These are phyloP conservation scores for Nannizzia gypsea DNA, from an alignment of 2,329 filamentous ascomycete species.

Conservation along the genomic window DNA sequence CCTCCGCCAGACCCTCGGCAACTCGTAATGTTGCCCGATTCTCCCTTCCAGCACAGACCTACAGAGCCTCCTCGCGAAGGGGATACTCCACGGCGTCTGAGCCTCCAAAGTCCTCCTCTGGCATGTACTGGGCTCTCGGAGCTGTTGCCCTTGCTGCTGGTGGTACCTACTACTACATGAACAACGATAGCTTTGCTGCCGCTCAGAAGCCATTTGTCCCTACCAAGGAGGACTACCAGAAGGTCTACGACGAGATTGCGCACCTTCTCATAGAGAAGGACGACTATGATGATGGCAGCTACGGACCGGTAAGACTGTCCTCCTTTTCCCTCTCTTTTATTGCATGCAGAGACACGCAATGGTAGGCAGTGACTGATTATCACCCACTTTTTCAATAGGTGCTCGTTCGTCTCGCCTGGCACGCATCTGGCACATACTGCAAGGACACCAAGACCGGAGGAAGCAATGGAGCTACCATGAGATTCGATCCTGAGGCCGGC, in stretches of 20 bases:
- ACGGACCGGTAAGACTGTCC: slow-evolving; percentile 69
- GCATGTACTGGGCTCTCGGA: slow-evolving; percentile 48
- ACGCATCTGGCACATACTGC: slow-evolving; percentile 85
- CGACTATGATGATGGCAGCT: slow-evolving; percentile 93
- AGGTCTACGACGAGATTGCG: slow-evolving; percentile 84
- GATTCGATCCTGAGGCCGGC: slow-evolving; percentile 75
- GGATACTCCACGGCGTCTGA: slow-evolving; percentile 60
- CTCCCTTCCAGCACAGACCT: slow-evolving; percentile 48
- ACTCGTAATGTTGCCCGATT: slow-evolving; percentile 45
- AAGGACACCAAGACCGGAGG: slow-evolving; percentile 78
- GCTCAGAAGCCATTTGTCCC: slow-evolving; percentile 54
- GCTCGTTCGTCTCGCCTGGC: slow-evolving; percentile 83
- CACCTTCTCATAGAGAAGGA: slow-evolving; percentile 71
- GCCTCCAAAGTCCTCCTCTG: slow-evolving; percentile 40
- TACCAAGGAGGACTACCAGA: slow-evolving; percentile 80
- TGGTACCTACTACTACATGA: slow-evolving; percentile 55
- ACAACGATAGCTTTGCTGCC: slow-evolving; percentile 36
- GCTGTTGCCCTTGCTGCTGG: slow-evolving; percentile 50
- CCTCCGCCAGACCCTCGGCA: slow-evolving; percentile 30
- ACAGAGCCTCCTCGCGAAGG: slow-evolving; percentile 63
- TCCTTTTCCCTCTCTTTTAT: slow-evolving; percentile 9
- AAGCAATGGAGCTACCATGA: slow-evolving; percentile 94
- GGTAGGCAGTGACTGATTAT: not conserved
- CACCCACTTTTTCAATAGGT: slow-evolving; percentile 33
- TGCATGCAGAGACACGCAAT: not conserved